Base-by-base conservation (phyloP, 768 basidiomycete species). In the Sporobolomyces pararoseus region DNA sequence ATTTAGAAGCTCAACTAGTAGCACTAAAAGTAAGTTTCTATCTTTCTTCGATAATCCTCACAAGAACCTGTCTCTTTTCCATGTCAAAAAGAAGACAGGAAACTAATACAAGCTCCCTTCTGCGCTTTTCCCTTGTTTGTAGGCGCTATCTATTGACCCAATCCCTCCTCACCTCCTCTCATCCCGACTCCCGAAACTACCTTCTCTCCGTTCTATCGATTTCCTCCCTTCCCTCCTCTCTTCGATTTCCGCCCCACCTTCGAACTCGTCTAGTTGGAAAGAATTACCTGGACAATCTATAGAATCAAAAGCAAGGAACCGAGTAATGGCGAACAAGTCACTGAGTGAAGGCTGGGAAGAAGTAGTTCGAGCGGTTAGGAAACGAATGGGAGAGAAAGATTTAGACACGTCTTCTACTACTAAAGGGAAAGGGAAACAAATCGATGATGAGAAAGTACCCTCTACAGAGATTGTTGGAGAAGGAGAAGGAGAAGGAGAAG, bases 281-380 rank as follows among this genome's bases (percentile, higher is more conserved):
- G 68, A 65, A 10, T 37, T 65, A 37, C 68, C 63, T 34, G 57
- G 63, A 5, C 51, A 47, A 2, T 57, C 52, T 3, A 32, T 58
- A 39, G 66, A 58, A 14, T 63, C 49, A 9, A 76, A 76, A 54
- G 75, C 75, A 3, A 62, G 71, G 19, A 76, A 76, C 61, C 68
- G 71, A 31, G 44, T 72, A 9, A 65, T 76, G 31, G 73, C 75
- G 29, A 69, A 65, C 65, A 75, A 75, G 62, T 55, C 50, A 14
- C 29, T 75, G 39, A 50, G 47, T 32, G 71, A 76, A 32, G 63
- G 55, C 0, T 66, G 70, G 69, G 63, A 64, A n/a, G 74, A 76
- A 53, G 63, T 75, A 7, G 7, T 14, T 16, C 37, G 70, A 10
- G 73, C 66, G 0, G 47, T 74, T 19, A 52, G 39, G 50, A 68